These are phyloP conservation scores for Aureobasidium pullulans DNA, from an alignment of 2,329 filamentous ascomycete species.

Conservation along the genomic window DNA sequence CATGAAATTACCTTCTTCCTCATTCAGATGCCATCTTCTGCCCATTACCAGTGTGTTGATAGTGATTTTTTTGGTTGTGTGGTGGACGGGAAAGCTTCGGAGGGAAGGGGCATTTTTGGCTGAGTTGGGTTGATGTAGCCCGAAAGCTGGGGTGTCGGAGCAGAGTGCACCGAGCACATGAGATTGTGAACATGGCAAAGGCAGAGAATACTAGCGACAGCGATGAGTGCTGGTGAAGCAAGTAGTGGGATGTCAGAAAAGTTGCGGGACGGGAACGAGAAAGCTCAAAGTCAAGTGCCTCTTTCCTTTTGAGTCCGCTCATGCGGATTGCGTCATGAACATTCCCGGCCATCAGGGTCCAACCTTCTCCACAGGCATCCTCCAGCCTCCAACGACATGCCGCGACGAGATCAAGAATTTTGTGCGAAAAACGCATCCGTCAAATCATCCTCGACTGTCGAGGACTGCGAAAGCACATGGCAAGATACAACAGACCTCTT, in stretches of 20 bases:
- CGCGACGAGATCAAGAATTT: too few relatives aligned
- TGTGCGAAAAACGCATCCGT: too few relatives aligned
- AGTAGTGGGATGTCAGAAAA: too few relatives aligned
- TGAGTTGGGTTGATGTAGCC: not conserved
- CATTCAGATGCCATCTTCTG: too few relatives aligned
- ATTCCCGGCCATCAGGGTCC: not conserved
- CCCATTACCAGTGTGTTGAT: too few relatives aligned
- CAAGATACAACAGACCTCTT: too few relatives aligned
- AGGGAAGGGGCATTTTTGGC: not conserved
- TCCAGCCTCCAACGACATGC: not conserved
- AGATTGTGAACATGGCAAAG: too few relatives aligned
- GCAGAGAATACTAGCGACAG: too few relatives aligned
- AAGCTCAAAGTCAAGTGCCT: not conserved
- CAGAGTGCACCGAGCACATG: not conserved
- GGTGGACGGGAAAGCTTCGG: not conserved
- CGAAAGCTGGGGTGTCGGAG: not conserved
- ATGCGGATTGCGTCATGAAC: constrained; percentile 2
- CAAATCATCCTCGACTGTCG: too few relatives aligned
- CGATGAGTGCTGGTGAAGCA: too few relatives aligned
- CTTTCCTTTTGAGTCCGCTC: not conserved
- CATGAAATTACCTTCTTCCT: too few relatives aligned
- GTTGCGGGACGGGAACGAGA: not conserved
- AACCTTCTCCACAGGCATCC: not conserved
- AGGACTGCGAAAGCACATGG: too few relatives aligned
- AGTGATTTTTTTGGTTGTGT: not conserved